These are phyloP conservation scores for Blakeslea trispora DNA, from an alignment of 371 early-diverging fungal species.

Conservation along the genomic window DNA sequence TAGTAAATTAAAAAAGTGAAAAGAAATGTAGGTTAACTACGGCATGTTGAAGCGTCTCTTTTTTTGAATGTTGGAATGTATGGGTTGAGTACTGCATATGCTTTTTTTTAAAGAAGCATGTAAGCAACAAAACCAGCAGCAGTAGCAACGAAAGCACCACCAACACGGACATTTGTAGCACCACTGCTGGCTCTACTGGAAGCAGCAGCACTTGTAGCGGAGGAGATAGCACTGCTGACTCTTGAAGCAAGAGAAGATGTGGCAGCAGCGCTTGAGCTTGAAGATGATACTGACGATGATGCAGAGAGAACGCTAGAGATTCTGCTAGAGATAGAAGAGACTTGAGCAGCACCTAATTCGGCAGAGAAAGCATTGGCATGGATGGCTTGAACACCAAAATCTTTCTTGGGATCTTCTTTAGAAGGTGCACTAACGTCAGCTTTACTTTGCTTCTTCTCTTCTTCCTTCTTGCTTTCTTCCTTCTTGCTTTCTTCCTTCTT, in stretches of 20 bases:
- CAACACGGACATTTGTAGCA: conserved; percentile 13
- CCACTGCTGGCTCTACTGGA: conserved; percentile 2
- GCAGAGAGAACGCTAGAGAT: background rate
- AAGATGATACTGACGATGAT: conserved; percentile 9
- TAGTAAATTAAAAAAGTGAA: background rate
- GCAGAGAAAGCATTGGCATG: conserved; percentile 2
- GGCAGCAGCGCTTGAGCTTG: conserved; percentile 7
- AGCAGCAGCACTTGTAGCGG: conserved; percentile 3
- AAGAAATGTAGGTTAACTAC: background rate
- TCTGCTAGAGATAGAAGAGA: conserved; percentile 3
- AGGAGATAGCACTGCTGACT: conserved; percentile 8
- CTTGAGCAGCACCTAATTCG: conserved; percentile 16
- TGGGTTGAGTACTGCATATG: background rate
- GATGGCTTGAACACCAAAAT: background rate
- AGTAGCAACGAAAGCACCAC: conserved; percentile 19
- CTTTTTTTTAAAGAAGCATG: conserved; percentile 19
- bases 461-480: too few relatives aligned
- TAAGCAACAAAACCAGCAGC: conserved; percentile 30
- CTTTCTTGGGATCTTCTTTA: conserved; percentile 2
- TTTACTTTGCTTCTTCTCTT: too few relatives aligned
- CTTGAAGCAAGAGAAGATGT: conserved; percentile 6
- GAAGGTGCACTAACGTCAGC: too few relatives aligned
- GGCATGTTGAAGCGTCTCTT: background rate
- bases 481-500: too few relatives aligned
- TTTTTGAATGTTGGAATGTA: background rate